These are phyloP conservation scores for Acrocalymma vagum DNA, from an alignment of 2,329 filamentous ascomycete species.

Conservation along the genomic window DNA sequence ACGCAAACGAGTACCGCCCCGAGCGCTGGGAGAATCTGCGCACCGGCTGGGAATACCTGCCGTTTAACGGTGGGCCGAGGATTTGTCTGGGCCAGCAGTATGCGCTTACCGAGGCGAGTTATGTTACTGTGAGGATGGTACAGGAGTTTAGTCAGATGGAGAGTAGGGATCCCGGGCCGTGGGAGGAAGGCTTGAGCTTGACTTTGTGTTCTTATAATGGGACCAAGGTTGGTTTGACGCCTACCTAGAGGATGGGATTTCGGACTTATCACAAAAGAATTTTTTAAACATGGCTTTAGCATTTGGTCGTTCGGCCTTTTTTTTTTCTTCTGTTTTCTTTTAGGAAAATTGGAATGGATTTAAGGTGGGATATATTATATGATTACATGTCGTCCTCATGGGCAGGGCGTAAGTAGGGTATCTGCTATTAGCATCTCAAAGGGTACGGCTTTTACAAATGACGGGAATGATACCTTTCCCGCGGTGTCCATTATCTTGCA, in stretches of 20 bases:
- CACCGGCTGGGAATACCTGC: slow-evolving; percentile 48
- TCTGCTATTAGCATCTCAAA: no score
- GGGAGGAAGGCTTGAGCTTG: slow-evolving; percentile 41
- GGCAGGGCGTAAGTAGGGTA: no score
- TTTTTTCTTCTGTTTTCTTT: no score
- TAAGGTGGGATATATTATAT: no score
- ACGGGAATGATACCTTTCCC: no score
- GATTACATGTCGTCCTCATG: no score
- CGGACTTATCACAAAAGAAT: no score
- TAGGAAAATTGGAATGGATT: no score
- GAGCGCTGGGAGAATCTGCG: slow-evolving; percentile 56
- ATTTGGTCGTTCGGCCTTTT: no score
- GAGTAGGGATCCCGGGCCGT: slow-evolving; percentile 35
- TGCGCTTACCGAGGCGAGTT: slow-evolving; percentile 45
- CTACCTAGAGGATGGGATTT: slow-evolving; percentile 23
- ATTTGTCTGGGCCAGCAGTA: slow-evolving; percentile 49
- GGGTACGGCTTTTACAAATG: no score
- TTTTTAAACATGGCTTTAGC: no score
- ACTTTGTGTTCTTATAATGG: slow-evolving; percentile 38
- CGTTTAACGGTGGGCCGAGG: slow-evolving; percentile 50
- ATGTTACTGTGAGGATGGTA: slow-evolving; percentile 40
- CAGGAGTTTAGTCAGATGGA: slow-evolving; percentile 42
- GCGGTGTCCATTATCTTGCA: no score
- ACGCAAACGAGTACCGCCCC: slow-evolving; percentile 58
- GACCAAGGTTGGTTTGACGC: slow-evolving; percentile 37